Evolutionary conservation across 1,284 basidiomycete species (phyloP).

Genomic region (Ganoderma leucocontextum): DNA sequence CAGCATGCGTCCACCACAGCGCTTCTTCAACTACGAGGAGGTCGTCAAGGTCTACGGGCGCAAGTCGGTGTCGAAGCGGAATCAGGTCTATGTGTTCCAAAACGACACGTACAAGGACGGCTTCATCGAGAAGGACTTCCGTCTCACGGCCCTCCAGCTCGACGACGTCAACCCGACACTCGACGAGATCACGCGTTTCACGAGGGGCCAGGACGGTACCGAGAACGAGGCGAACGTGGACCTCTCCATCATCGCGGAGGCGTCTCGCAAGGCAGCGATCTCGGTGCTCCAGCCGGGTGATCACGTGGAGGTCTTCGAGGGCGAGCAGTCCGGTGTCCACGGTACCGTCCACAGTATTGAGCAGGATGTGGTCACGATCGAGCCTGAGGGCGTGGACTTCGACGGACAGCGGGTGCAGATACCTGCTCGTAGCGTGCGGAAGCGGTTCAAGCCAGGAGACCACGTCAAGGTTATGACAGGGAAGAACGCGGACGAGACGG

Average conservation of each 20-base stretch:
- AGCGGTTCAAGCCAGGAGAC: constrained; percentile 96
- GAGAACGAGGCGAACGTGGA: constrained; percentile 74
- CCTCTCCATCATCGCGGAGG: constrained; percentile 87
- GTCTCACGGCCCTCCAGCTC: constrained; percentile 78
- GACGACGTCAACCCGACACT: constrained; percentile 96
- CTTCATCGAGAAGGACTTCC: constrained; percentile 97
- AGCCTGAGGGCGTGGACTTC: constrained; percentile 83
- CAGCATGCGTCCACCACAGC: constrained; percentile 85
- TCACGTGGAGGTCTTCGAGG: constrained; percentile 97
- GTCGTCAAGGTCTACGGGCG: constrained; percentile 88
- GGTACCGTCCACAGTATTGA: constrained; percentile 92
- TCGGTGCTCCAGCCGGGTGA: constrained; percentile 96
- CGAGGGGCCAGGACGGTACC: constrained; percentile 70
- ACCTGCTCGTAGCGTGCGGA: constrained; percentile 89
- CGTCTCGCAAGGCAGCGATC: constrained; percentile 86
- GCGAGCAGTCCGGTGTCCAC: constrained; percentile 93
- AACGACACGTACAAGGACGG: constrained; percentile 95
- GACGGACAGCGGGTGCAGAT: constrained; percentile 89
- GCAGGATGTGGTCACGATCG: constrained; percentile 89
- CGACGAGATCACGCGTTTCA: constrained; percentile 95
- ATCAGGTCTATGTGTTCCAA: constrained; percentile 85
- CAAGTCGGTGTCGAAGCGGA: constrained; percentile 76
- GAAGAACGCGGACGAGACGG: constrained; percentile 94
- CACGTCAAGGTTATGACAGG: constrained; percentile 99
- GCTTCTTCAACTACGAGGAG: constrained; percentile 95